Conservation (phyloP, 2,329 filamentous ascomycete genomes). For the Moelleriella libera region DNA sequence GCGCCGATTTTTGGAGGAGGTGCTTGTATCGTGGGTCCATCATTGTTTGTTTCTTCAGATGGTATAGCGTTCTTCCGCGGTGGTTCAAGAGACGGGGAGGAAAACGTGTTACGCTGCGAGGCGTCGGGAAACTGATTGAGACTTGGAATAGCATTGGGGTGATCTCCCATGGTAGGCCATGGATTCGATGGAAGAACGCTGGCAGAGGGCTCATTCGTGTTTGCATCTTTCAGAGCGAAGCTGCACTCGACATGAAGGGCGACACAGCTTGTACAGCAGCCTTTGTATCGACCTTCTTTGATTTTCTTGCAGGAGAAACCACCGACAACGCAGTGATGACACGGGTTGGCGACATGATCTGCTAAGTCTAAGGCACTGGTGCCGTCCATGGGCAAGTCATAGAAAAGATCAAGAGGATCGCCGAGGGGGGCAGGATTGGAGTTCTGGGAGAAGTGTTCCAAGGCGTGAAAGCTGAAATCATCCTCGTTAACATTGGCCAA, state of each 20-base stretch:
- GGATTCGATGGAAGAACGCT: slow-evolving; percentile 29
- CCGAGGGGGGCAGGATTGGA: slow-evolving; percentile 11
- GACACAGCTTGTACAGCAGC: slow-evolving; percentile 49
- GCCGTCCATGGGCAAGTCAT: slow-evolving; percentile 12
- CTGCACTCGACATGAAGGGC: slow-evolving; percentile 45
- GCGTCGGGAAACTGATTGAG: slow-evolving; percentile 13
- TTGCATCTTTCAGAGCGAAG: slow-evolving; percentile 19
- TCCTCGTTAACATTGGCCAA: slow-evolving; percentile 43
- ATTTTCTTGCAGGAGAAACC: slow-evolving; percentile 47
- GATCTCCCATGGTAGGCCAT: slow-evolving; percentile 29
- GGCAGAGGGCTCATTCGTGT: slow-evolving; percentile 11
- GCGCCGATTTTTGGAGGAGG: slow-evolving; percentile 49
- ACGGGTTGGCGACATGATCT: slow-evolving; percentile 21
- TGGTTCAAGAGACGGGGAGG: slow-evolving; percentile 14
- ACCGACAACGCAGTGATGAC: slow-evolving; percentile 34
- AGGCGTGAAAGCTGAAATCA: slow-evolving; percentile 43
- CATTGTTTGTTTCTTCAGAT: slow-evolving; percentile 8
- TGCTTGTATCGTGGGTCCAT: slow-evolving; percentile 11
- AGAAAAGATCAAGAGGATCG: slow-evolving; percentile 6
- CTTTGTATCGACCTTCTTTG: slow-evolving; percentile 42
- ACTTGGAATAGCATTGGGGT: slow-evolving; percentile 20
- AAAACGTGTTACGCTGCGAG: slow-evolving; percentile 9
- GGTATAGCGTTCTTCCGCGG: slow-evolving; percentile 9
- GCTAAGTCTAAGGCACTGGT: slow-evolving; percentile 11
- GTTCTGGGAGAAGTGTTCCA: slow-evolving; percentile 38